Conservation (phyloP, 345 rosid genomes). For the Lepidium aucheri region DNA sequence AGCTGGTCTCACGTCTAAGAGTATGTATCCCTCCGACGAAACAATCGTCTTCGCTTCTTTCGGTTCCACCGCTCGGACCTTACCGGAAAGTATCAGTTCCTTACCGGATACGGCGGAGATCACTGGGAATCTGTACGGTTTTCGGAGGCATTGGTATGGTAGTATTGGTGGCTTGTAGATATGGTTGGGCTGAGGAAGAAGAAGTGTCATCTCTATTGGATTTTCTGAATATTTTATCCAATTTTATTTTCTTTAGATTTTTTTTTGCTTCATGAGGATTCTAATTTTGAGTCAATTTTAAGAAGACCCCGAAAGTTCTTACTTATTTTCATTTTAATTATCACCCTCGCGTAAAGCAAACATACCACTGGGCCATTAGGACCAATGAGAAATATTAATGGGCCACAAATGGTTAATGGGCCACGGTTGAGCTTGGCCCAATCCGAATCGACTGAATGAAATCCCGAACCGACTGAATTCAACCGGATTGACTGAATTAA, state of each 20-base stretch:
- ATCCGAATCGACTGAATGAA: too few relatives aligned
- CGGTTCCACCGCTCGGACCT: constrained; percentile 47
- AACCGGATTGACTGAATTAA: too few relatives aligned
- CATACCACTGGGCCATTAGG: background rate
- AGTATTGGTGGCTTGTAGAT: constrained; percentile 12
- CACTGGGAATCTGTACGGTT: constrained; percentile 1
- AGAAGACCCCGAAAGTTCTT: background rate
- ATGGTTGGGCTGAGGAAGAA: constrained; percentile 18
- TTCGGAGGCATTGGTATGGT: background rate
- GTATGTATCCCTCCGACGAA: constrained; percentile 41
- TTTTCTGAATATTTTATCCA: background rate
- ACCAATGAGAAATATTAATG: too few relatives aligned
- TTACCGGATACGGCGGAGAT: constrained; percentile 20
- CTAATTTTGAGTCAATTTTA: background rate
- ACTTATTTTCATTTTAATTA: background rate
- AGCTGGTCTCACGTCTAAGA: constrained; percentile 67
- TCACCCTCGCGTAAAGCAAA: background rate
- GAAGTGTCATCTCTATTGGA: constrained; percentile 20
- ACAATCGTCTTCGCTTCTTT: constrained; percentile 48
- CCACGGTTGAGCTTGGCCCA: background rate
- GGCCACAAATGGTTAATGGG: background rate
- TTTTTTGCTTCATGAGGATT: constrained; percentile 1
- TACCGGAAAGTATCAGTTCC: constrained; percentile 56
- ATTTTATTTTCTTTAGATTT: background rate
- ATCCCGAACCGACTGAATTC: background rate